Evolutionary conservation across 495 filamentous ascomycete species (phyloP).

Genomic region (Neurospora sp.): DNA sequence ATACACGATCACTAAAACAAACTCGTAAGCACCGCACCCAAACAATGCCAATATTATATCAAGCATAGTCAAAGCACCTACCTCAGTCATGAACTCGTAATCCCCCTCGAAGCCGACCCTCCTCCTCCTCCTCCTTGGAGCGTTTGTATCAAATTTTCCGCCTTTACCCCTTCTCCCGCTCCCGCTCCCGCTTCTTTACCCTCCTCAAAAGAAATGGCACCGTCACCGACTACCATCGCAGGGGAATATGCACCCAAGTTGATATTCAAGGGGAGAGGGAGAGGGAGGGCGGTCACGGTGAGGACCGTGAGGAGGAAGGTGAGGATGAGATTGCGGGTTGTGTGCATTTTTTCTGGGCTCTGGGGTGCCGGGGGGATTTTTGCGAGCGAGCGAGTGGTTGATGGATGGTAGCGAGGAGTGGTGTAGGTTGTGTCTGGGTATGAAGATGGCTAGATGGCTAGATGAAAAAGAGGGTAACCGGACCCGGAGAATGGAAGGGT

Average conservation of each 20-base stretch:
- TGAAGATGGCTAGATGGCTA: too few species aligned
- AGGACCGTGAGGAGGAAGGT: slow-evolving; percentile 8
- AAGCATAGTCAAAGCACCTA: neutral
- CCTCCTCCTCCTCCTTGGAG: neutral
- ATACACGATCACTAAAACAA: too few species aligned
- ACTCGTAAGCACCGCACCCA: neutral
- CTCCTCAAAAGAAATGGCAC: slow-evolving; percentile 41
- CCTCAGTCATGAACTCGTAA: neutral
- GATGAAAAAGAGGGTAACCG: neutral
- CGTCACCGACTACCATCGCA: slow-evolving; percentile 48
- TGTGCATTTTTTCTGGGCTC: slow-evolving; percentile 9
- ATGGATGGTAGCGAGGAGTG: too few species aligned
- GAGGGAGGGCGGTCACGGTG: slow-evolving; percentile 1
- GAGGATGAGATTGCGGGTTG: neutral
- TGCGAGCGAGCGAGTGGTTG: too few species aligned
- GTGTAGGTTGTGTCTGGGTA: too few species aligned
- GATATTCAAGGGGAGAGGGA: slow-evolving; percentile 40
- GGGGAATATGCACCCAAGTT: slow-evolving; percentile 50
- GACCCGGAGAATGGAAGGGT: neutral
- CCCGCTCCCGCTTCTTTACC: slow-evolving; percentile 19
- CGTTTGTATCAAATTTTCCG: neutral
- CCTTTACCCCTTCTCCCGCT: neutral
- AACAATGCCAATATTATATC: neutral
- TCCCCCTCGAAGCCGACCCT: neutral
- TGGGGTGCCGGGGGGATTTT: neutral